These are phyloP conservation scores for Acer saccharum DNA, from an alignment of 345 rosid genomes.

Conservation along the genomic window DNA sequence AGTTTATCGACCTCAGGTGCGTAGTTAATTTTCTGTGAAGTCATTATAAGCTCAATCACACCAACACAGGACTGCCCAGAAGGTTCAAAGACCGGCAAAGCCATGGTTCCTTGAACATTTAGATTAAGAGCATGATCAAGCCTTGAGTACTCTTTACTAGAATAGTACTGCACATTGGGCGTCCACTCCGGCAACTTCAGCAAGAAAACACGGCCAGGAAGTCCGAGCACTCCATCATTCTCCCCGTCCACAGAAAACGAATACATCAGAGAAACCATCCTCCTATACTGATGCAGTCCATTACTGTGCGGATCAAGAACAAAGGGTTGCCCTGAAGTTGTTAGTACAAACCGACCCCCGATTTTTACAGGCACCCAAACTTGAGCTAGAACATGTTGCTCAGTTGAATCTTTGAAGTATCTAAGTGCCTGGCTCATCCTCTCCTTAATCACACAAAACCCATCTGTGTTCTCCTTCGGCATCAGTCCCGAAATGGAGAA, in stretches of 20 bases:
- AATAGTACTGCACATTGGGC: slow-evolving; percentile 90
- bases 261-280: slow-evolving; percentile 80
- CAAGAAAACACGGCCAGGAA: slow-evolving; percentile 93
- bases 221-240: slow-evolving; percentile 73
- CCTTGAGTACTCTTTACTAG: slow-evolving; percentile 73
- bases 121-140: slow-evolving; percentile 72
- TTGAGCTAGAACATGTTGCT: slow-evolving; percentile 83
- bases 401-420: slow-evolving; percentile 78
- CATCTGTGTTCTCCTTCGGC: slow-evolving; percentile 68
- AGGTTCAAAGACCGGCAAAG: slow-evolving; percentile 90
- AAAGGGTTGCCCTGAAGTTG: slow-evolving; percentile 93
- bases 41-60: slow-evolving; percentile 88
- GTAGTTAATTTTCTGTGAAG: slow-evolving; percentile 80
- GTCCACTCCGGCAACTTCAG: slow-evolving; percentile 92
- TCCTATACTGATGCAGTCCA: slow-evolving; percentile 85
- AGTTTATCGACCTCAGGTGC: slow-evolving; percentile 96
- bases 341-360: slow-evolving; percentile 59
- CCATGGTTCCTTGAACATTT: slow-evolving; percentile 86
- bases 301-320: slow-evolving; percentile 69
- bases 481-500: slow-evolving; percentile 47
- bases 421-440: slow-evolving; percentile 88
- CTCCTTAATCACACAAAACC: slow-evolving; percentile 64
- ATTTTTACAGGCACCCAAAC: slow-evolving; percentile 88
- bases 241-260: slow-evolving; percentile 78
- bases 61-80: slow-evolving; percentile 82